These are phyloP conservation scores for Fistulifera pelliculosa DNA, from an alignment of 108 stramenopile genomes.

Conservation along the genomic window DNA sequence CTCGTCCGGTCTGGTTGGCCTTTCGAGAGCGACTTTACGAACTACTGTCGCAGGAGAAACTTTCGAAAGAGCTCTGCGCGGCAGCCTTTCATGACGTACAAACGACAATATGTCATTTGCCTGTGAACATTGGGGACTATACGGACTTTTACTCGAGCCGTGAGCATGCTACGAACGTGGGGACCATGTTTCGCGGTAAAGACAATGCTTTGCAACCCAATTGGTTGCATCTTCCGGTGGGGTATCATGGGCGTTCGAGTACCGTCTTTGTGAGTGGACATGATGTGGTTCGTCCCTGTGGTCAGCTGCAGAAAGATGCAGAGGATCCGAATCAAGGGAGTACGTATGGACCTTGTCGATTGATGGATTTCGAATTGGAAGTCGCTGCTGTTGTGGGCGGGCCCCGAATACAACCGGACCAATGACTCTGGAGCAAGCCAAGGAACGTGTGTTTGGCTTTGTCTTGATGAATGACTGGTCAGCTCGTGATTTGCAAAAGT, in stretches of 20 bases:
- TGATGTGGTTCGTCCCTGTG: slow-evolving; percentile 62
- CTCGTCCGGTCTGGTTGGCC: slow-evolving; percentile 49
- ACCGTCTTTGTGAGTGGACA: slow-evolving; percentile 47
- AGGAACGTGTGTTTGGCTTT: slow-evolving; percentile 85
- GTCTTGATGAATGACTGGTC: slow-evolving; percentile 92
- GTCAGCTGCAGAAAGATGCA: slow-evolving; percentile 76
- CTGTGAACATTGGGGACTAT: slow-evolving; percentile 81
- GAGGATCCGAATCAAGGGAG: slow-evolving; percentile 60
- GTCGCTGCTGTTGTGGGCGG: slow-evolving; percentile 89
- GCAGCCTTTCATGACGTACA: slow-evolving; percentile 28
- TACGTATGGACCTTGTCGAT: slow-evolving; percentile 60
- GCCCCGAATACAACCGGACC: slow-evolving; percentile 15
- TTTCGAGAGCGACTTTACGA: slow-evolving; percentile 50
- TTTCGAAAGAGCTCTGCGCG: neutral
- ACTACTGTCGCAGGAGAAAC: slow-evolving; percentile 43
- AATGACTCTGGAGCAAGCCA: slow-evolving; percentile 62
- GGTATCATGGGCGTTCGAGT: slow-evolving; percentile 85
- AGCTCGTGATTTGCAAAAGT: slow-evolving; percentile 82
- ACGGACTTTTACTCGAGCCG: slow-evolving; percentile 90
- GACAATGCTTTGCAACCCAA: slow-evolving; percentile 90
- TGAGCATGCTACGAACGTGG: slow-evolving; percentile 91
- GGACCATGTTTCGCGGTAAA: slow-evolving; percentile 88
- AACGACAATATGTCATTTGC: slow-evolving; percentile 55
- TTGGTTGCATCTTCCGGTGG: slow-evolving; percentile 89
- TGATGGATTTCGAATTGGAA: slow-evolving; percentile 90